Conservation (phyloP, 805 yeast genomes). For the Yarrowia divulgata region DNA sequence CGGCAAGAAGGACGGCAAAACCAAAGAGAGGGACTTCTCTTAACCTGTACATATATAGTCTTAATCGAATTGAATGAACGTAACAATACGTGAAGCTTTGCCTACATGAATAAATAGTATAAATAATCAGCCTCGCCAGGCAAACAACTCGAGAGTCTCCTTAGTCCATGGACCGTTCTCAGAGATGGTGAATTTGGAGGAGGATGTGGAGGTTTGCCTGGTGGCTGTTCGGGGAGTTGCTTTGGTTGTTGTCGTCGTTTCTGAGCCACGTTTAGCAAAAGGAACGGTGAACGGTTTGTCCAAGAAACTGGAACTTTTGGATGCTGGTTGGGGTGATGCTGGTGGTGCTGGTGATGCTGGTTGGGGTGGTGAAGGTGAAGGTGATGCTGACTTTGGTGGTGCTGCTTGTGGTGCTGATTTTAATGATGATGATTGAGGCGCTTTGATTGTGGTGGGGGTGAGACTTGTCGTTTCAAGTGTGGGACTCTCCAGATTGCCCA, state of each 20-base stretch:
- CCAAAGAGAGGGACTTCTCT: too few relatives aligned
- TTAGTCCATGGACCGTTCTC: conserved; percentile 48
- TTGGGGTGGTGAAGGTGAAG: too few relatives aligned
- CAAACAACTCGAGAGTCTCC: conserved; percentile 47
- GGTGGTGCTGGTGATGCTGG: too few relatives aligned
- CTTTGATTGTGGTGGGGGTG: too few relatives aligned
- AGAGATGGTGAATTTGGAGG: conserved; percentile 8
- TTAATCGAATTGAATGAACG: too few relatives aligned
- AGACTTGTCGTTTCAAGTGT: not conserved
- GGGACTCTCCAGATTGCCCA: not conserved
- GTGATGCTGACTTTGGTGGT: too few relatives aligned
- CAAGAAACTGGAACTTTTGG: not conserved
- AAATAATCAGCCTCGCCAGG: conserved; percentile 42
- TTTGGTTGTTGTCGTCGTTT: too few relatives aligned
- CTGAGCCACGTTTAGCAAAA: conserved; percentile 16
- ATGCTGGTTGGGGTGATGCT: conserved; percentile 3
- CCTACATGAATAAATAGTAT: conserved; percentile 17
- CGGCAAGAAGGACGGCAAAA: too few relatives aligned
- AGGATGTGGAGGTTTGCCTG: not conserved
- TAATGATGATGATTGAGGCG: too few relatives aligned
- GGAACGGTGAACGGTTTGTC: conserved; percentile 29
- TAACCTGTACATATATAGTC: too few relatives aligned
- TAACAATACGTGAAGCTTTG: too few relatives aligned
- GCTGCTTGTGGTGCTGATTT: too few relatives aligned
- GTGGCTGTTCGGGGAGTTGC: not conserved